Conservation (phyloP, 345 rosid species). For the Pugionium cornutum region DNA sequence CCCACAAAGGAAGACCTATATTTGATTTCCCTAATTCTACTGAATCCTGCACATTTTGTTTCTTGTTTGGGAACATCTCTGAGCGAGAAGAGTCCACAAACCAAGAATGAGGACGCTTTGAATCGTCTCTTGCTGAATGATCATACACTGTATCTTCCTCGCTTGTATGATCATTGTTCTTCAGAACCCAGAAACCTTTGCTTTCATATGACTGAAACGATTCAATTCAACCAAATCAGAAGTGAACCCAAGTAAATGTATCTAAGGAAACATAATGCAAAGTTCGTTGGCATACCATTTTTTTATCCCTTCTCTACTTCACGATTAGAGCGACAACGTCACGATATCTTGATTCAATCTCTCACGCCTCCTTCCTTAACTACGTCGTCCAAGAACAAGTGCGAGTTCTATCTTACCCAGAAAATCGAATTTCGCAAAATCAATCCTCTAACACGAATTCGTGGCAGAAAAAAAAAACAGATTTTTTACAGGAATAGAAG, state of each 20-base stretch:
- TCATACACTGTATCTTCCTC: constrained; percentile 58
- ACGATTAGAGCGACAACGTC: background rate
- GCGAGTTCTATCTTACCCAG: constrained; percentile 15
- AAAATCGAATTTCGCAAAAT: background rate
- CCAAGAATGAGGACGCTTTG: constrained; percentile 78
- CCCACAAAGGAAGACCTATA: constrained; percentile 61
- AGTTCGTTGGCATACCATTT: constrained; percentile 21
- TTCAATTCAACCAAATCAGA: constrained; percentile 7
- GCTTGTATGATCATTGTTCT: constrained; percentile 46
- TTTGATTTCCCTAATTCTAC: constrained; percentile 43
- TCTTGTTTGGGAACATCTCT: constrained; percentile 74
- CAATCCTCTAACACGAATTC: constrained; percentile 22
- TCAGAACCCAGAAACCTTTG: constrained; percentile 67
- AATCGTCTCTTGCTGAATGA: constrained; percentile 56
- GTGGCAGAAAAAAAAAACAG: background rate
- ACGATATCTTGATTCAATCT: background rate
- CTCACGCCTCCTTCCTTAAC: background rate
- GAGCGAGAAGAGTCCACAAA: constrained; percentile 61
- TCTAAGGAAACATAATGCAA: constrained; percentile 11
- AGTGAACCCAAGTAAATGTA: background rate
- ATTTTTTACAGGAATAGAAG: background rate
- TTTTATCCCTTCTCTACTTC: background rate
- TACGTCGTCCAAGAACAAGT: constrained; percentile 4
- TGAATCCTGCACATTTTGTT: constrained; percentile 61
- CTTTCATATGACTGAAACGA: constrained; percentile 54